Evolutionary conservation across 73 alveolate species (phyloP), one percentile per base, ranked within the genome.

Genomic region (Paramecium pentaurelia): DNA sequence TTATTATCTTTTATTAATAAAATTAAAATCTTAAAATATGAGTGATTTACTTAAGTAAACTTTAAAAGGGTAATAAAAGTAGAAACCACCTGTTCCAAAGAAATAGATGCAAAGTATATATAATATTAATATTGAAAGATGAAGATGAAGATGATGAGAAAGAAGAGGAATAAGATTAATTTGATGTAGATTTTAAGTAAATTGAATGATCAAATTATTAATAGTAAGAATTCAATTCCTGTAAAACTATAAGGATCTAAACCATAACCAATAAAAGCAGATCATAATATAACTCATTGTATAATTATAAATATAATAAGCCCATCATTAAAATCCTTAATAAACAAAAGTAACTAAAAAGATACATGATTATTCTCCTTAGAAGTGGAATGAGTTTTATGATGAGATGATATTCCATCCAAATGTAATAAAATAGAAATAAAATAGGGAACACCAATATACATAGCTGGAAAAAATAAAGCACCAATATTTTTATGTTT

Each of bases 401-500:
- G 91, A 80, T 44, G 91, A 80, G 54, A 40, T 80, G 73, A 80
- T 49, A 47, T 80, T 14, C 25, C 91, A 45, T 80, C 75, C 77
- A 27, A 45, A 51, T 86, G 95, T 86, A 88, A 71, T 9, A 34
- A 58, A 16, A 12, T 88, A 18, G 6, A 86, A 7, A 60, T 38
- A 14, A 83, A 96, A 95, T 86, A 95, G 84, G 93, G 95, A 73
- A 96, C 98, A 42, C 99, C 99, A 36, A 77, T 98, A 14, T 98
- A 97, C 83, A 77, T 93, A 10, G 92, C 99, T 22, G 99, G 99
- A 25, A 36, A 73, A 38, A 93, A 92, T 12, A 34, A 95, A 58
- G 99, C 99, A 8, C 99, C 98, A 4, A 95, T 97, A 38, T 94
- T 97, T 87, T 71, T 98, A 45, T 97, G 99, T 87, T 70, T 98